These are phyloP conservation scores for Salix suchowensis DNA, from an alignment of 345 rosid species.

Conservation along the genomic window DNA sequence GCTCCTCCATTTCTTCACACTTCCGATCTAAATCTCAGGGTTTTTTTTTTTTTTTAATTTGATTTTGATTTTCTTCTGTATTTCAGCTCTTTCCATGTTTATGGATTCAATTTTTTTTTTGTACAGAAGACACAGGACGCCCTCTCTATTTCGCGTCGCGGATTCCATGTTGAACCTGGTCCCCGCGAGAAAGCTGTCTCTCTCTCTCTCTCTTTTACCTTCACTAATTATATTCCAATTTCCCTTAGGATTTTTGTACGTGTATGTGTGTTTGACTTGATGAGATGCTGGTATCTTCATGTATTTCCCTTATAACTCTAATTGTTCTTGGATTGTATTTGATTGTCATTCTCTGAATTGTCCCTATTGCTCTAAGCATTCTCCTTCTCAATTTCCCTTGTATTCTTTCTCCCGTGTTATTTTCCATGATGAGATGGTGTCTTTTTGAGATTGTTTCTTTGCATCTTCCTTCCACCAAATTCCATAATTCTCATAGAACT, in stretches of 20 bases:
- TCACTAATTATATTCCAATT: background rate
- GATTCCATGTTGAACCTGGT: slow-evolving; percentile 69
- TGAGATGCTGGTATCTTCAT: background rate
- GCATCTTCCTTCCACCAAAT: background rate
- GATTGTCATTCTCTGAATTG: background rate
- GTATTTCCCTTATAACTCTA: background rate
- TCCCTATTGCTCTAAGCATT: background rate
- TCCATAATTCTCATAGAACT: background rate
- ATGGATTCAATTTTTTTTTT: background rate
- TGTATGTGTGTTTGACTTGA: too few relatives aligned
- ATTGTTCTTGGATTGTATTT: background rate
- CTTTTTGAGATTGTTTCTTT: background rate
- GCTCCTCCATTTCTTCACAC: slow-evolving; percentile 35
- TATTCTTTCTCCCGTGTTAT: background rate
- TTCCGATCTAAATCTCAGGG: slow-evolving; percentile 68
- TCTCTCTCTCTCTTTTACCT: background rate
- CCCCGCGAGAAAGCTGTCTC: slow-evolving; percentile 93
- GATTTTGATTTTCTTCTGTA: background rate
- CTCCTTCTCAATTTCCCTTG: background rate
- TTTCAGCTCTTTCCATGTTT: background rate
- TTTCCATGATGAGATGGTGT: background rate
- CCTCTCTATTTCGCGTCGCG: slow-evolving; percentile 49
- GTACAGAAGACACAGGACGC: slow-evolving; percentile 40
- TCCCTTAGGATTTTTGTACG: background rate
- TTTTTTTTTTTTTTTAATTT: slow-evolving; percentile 2